Evolutionary conservation across 129 eudicot genomes (phyloP).

Genomic region (Flaveria linearis): DNA sequence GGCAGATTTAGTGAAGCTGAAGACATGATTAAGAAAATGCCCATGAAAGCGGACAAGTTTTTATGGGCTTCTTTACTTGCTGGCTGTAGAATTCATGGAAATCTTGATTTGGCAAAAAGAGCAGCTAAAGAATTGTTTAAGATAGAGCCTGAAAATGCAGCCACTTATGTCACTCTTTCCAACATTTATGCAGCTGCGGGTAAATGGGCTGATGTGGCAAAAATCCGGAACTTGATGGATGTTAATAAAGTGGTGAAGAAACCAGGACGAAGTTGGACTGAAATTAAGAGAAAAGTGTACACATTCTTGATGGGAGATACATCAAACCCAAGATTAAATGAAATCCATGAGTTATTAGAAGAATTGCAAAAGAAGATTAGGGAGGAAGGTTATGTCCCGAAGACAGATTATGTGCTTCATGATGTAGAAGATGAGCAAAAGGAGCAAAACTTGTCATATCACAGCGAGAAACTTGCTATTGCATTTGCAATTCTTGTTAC

Average conservation of each 20-base stretch:
- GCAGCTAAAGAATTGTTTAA: constrained; percentile 54
- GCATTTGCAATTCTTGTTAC: constrained; percentile 33
- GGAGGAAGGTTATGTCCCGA: constrained; percentile 18
- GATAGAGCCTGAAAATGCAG: constrained; percentile 69
- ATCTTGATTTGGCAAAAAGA: constrained; percentile 50
- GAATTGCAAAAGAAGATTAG: constrained; percentile 50
- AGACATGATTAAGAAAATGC: constrained; percentile 53
- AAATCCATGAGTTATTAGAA: constrained; percentile 41
- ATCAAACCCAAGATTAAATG: constrained; percentile 47
- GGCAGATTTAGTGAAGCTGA: constrained; percentile 65
- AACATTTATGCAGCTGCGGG: constrained; percentile 68
- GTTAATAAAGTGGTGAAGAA: constrained; percentile 44
- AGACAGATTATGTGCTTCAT: constrained; percentile 13
- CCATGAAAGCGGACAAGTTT: constrained; percentile 54
- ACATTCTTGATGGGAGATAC: constrained; percentile 58
- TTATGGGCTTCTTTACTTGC: constrained; percentile 70
- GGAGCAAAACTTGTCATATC: constrained; percentile 25
- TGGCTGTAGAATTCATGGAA: constrained; percentile 59
- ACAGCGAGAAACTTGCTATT: constrained; percentile 21
- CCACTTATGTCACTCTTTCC: constrained; percentile 65
- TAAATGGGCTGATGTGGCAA: constrained; percentile 60
- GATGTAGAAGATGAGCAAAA: constrained; percentile 22
- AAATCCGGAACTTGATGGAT: constrained; percentile 48
- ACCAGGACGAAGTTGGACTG: constrained; percentile 71
- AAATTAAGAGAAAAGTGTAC: constrained; percentile 44